Base-by-base conservation (phyloP, 2,329 filamentous ascomycete species). In the Penicillium sp. region DNA sequence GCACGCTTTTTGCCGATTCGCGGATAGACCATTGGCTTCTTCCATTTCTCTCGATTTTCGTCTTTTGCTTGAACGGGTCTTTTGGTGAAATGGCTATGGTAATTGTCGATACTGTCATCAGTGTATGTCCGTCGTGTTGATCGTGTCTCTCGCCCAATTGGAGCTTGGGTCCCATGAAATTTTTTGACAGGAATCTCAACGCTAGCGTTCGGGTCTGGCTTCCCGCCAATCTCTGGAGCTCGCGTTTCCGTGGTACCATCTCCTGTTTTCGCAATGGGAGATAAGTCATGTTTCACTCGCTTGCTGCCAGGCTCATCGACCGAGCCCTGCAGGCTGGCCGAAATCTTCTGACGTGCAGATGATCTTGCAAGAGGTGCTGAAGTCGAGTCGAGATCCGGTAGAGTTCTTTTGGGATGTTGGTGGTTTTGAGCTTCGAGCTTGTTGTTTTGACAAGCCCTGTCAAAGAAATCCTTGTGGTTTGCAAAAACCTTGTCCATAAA, bases 1-100 rank as follows among this genome's bases (percentile, higher is more conserved):
- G 76, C 77, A 57, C 75, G 78, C 58, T 76, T 79, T 64, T 78
- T 80, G 9, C 78, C 79, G n/a, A 64, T 65, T 39, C 68, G 72
- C 2, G 78, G 78, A 59, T 80, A 81, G 1, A 78, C 70, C 55
- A 81, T 66, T 14, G 79, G 71, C 23, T 72, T 77, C 48, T 62
- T 55, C 72, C 71, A 73, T 23, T 66, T 69, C 11, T 65, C 51
- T n/a, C 64, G 60, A 27, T 63, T 61, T 5, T 51, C 47, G 47
- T 69, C 61, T 35, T 65, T 52, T 39, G 56, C 59, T 19, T 58
- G 62, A 44, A 62, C 13, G 7, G 29, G 29, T 23, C 19, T 39
- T 52, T 29, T 11, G 27, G 27, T 29, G 27, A 14, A 31, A 27
- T 11, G n/a, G 10, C n/a, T 25, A 8, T 46, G 33, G 14, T 44